Percentiles rank a stretch among this genome's conserved stretches.
These are phyloP conservation scores for Penicillium fimorum DNA, from an alignment of 495 filamentous ascomycete genomes.

Conservation along the genomic window DNA sequence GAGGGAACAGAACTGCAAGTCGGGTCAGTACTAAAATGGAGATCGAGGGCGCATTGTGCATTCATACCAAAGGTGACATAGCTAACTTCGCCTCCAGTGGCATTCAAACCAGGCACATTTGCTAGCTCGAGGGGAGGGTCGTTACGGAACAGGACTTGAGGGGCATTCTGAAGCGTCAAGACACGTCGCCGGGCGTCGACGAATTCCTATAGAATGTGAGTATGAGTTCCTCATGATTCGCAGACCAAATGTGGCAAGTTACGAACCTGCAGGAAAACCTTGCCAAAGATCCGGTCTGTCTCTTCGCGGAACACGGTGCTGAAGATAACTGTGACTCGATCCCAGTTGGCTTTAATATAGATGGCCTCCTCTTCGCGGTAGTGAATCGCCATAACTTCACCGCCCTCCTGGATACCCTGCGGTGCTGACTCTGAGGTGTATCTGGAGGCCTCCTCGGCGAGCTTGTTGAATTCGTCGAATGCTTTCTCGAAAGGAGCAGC, in stretches of 20 bases:
- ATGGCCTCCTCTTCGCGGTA: slow-evolving; percentile 99
- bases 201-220: slow-evolving; percentile 65
- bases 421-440: slow-evolving; percentile 90
- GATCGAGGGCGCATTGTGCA: background rate
- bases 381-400: slow-evolving; percentile 92
- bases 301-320: slow-evolving; percentile 97
- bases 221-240: background rate
- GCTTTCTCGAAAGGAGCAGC: slow-evolving; percentile 95
- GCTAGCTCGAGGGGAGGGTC: slow-evolving; percentile 91
- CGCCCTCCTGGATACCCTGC: slow-evolving; percentile 80
- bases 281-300: slow-evolving; percentile 94
- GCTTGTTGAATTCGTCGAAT: slow-evolving; percentile 84
- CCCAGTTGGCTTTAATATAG: slow-evolving; percentile 95
- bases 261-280: slow-evolving; percentile 76
- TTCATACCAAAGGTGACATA: slow-evolving; percentile 93
- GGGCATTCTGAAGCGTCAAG: slow-evolving; percentile 88
- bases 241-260: background rate
- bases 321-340: slow-evolving; percentile 98
- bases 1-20: slow-evolving; percentile 85
- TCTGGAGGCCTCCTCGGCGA: slow-evolving; percentile 83
- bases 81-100: slow-evolving; percentile 76
- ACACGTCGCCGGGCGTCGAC: slow-evolving; percentile 87
- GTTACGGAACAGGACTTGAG: slow-evolving; percentile 95
- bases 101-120: slow-evolving; percentile 74
- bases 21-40: slow-evolving; percentile 5